phyloP scores from a whole-genome alignment of 495 filamentous ascomycete species.

The Penicillium verhagenii region DNA sequence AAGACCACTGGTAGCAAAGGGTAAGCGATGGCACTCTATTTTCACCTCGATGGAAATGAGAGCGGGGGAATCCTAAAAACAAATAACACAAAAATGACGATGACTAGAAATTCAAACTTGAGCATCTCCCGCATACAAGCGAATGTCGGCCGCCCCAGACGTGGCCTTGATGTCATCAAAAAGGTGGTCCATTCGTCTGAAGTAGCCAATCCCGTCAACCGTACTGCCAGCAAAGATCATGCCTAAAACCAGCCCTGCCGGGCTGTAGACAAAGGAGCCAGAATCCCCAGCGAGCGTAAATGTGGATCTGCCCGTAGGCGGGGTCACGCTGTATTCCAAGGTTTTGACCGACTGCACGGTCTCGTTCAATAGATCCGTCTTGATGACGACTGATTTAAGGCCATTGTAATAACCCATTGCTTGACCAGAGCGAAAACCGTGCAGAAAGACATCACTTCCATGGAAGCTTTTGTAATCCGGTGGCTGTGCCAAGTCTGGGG shows the following conservation, averaged over 20 bases:
- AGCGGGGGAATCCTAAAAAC: background rate
- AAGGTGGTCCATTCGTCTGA: background rate
- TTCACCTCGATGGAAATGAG: background rate
- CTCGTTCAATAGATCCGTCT: background rate
- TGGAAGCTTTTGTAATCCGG: background rate
- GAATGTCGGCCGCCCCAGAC: background rate
- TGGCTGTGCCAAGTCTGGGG: background rate
- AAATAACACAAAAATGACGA: background rate
- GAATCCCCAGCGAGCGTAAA: background rate
- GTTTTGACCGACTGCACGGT: background rate
- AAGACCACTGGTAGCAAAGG: background rate
- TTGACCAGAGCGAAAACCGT: background rate
- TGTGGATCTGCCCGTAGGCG: background rate
- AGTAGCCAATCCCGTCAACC: background rate
- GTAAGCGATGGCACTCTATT: background rate
- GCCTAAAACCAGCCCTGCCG: background rate
- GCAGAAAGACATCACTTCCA: background rate
- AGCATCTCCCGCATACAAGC: background rate
- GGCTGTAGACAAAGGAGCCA: background rate
- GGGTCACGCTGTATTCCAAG: background rate
- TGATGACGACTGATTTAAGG: background rate
- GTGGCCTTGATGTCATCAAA: background rate
- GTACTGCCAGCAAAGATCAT: background rate
- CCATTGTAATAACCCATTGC: background rate
- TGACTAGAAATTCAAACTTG: background rate